Evolutionary conservation across 306 rosid genomes (phyloP).

Genomic region (Dalbergia oliveri): DNA sequence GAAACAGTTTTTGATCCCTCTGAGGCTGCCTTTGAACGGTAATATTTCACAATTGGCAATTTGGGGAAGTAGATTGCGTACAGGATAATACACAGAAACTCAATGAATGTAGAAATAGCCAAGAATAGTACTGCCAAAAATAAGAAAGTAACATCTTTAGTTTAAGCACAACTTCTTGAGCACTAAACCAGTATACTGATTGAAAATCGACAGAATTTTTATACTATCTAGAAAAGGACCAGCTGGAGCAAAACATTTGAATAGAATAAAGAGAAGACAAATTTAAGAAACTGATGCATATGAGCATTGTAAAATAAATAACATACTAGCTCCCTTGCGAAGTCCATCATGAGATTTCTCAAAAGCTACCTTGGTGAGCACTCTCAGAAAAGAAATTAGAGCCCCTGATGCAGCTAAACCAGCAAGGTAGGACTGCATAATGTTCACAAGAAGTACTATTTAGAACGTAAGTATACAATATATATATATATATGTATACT

Average conservation of each 20-base stretch:
- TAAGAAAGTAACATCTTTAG: slow-evolving; percentile 9
- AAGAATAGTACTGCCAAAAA: slow-evolving; percentile 73
- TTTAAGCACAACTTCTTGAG: not conserved
- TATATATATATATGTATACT: not conserved
- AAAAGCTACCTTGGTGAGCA: slow-evolving; percentile 72
- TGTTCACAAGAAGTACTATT: not conserved
- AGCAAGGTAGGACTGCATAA: slow-evolving; percentile 79
- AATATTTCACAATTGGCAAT: slow-evolving; percentile 79
- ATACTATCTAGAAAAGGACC: not conserved
- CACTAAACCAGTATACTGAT: not conserved
- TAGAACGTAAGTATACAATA: not conserved
- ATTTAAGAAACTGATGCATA: not conserved
- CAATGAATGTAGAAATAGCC: slow-evolving; percentile 61
- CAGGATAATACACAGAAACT: slow-evolving; percentile 69
- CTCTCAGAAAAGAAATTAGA: slow-evolving; percentile 67
- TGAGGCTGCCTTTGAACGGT: slow-evolving; percentile 78
- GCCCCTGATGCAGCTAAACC: slow-evolving; percentile 91
- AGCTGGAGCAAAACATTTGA: not conserved
- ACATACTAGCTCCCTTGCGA: slow-evolving; percentile 88
- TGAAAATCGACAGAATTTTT: not conserved
- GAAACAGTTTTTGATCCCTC: slow-evolving; percentile 91
- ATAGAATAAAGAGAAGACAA: not conserved
- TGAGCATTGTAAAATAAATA: slow-evolving; percentile 1
- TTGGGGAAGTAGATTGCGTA: slow-evolving; percentile 78
- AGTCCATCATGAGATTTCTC: slow-evolving; percentile 73